Conservation (phyloP, 2,329 filamentous ascomycete species). For the Fusarium annulatum region DNA sequence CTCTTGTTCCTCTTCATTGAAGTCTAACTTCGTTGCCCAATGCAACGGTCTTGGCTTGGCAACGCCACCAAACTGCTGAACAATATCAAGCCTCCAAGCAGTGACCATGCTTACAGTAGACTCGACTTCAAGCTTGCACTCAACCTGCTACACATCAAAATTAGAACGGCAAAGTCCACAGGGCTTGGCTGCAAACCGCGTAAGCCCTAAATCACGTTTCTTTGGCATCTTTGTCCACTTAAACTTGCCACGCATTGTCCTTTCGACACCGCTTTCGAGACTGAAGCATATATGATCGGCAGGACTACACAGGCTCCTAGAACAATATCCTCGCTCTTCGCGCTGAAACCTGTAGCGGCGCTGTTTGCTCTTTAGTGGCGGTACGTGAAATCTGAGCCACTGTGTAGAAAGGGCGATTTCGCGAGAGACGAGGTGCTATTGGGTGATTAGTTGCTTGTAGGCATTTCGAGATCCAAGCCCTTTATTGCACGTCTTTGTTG, state of each 20-base stretch:
- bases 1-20: neutral
- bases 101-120: neutral
- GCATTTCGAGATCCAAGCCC: neutral
- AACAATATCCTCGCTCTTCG: constrained; percentile 14
- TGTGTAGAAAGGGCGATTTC: neutral
- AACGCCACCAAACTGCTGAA: constrained; percentile 11
- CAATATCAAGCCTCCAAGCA: constrained; percentile 20
- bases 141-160: neutral
- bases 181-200: neutral
- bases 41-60: neutral
- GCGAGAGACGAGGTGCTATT: neutral
- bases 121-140: neutral
- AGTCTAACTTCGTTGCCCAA: neutral
- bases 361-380: neutral
- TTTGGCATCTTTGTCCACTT: neutral
- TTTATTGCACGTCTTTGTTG: neutral
- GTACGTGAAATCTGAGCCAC: neutral
- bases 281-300: neutral
- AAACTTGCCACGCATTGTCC: neutral
- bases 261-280: neutral
- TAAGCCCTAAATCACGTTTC: constrained; percentile 1
- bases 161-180: neutral
- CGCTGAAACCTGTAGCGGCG: neutral
- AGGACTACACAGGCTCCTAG: neutral
- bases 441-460: neutral